Base-by-base conservation (phyloP, 768 basidiomycete species). In the Termitomyces sp. region DNA sequence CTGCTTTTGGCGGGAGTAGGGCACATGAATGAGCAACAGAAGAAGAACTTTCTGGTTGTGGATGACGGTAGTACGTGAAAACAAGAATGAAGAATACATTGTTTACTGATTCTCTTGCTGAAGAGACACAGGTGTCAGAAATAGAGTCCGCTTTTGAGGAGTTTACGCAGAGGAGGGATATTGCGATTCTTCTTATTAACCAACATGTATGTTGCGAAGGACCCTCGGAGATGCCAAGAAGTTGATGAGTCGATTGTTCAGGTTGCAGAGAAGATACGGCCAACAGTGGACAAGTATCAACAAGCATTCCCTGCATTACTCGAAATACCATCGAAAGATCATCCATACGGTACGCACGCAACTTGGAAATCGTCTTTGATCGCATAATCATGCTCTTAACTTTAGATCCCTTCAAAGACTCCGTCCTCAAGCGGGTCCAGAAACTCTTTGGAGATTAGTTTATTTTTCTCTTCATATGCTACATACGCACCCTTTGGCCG, bases 281-380 rank as follows among this genome's bases (percentile, higher is more conserved):
- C 93, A 0, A 84, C 90, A 1, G 93, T 99, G 12, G 97, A 99
- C 72, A 85, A 86, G 64, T 99, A 99, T 70, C 86, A 92, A 60
- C 90, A 94, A 70, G 85, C 96, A 0, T 99, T 99, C 75, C 97
- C 97, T 21, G 93, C 97, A 0, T 74, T 99, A 40, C 83, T 99
- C 15, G 97, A 99, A 72, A 98, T 99, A 58, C 97, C 97, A 24
- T 94, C 93, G 53, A 98, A 98, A 70, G 96, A 98, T 66, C 94
- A 97, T 71, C 96, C 96, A 35, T 98, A 98, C 64, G 95, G 96
- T 96, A 52, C 56, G 82, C 72, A 47, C 28, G 35, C 19, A 19
- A 9, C 21, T n/a, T 32, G 21, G 21, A 46, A 12, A 15, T 41
- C 37, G 35, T 32, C 34, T 47, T 40, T 34, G 12, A n/a, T 46